Evolutionary conservation across 2,329 filamentous ascomycete genomes (phyloP).

Genomic region (Cryphonectria carpinicola): DNA sequence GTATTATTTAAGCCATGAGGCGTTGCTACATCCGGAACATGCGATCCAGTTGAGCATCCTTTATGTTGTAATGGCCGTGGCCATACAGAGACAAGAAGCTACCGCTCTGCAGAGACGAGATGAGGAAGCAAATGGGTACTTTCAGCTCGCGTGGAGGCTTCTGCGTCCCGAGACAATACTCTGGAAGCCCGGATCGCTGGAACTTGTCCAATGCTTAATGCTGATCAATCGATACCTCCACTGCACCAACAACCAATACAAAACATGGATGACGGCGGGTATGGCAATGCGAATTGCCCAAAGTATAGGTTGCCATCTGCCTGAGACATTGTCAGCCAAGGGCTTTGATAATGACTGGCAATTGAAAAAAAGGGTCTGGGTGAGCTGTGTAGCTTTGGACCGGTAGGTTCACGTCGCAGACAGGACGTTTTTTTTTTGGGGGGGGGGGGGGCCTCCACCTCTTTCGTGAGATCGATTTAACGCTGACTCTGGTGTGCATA

Average conservation of each 20-base stretch:
- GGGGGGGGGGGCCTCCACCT: too few relatives aligned
- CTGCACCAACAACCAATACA: conserved; percentile 50
- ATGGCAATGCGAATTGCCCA: conserved; percentile 52
- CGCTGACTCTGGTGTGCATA: background rate
- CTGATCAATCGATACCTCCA: conserved; percentile 54
- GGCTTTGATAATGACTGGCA: background rate
- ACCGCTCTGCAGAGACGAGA: conserved; percentile 45
- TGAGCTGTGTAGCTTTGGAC: conserved; percentile 16
- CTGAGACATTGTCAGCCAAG: conserved; percentile 39
- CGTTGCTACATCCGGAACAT: conserved; percentile 44
- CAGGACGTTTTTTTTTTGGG: background rate
- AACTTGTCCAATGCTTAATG: conserved; percentile 50
- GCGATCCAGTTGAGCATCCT: conserved; percentile 48
- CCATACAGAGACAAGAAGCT: conserved; percentile 48
- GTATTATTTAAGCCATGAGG: conserved; percentile 35
- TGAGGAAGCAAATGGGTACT: conserved; percentile 45
- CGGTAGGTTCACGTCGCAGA: background rate
- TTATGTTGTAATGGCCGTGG: conserved; percentile 51
- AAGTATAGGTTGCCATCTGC: conserved; percentile 49
- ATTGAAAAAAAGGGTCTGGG: conserved; percentile 1
- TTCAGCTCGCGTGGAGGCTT: conserved; percentile 46
- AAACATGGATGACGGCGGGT: conserved; percentile 54
- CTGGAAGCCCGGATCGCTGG: conserved; percentile 48
- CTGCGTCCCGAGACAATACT: conserved; percentile 43
- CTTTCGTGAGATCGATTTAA: background rate